Percentiles rank a stretch among this genome's conserved stretches.
Evolutionary conservation across 176 grass and related monocot species (phyloP).

Genomic region (Tillandsia fasciculata): DNA sequence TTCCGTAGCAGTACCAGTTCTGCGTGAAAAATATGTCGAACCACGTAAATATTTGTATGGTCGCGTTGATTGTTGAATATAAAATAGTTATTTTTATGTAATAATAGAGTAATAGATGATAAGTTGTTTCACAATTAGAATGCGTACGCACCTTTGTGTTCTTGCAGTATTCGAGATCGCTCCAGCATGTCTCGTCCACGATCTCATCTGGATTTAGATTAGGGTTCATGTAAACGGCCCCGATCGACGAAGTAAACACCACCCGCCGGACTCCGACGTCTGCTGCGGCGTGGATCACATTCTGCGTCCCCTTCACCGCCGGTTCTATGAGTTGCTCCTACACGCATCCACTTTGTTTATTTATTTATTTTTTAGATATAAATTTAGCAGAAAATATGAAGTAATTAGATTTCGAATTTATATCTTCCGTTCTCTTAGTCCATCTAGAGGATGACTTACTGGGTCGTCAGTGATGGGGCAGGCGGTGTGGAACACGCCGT

Average conservation of each 20-base stretch:
- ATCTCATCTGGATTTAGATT: conserved; percentile 23
- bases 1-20: conserved; percentile 92
- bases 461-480: conserved; percentile 55
- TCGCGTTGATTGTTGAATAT: background rate
- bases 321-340: conserved; percentile 78
- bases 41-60: background rate
- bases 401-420: background rate
- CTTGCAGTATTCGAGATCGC: conserved; percentile 83
- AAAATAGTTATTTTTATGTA: no score
- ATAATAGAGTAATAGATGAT: no score
- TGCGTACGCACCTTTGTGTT: conserved; percentile 35
- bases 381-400: background rate
- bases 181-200: conserved; percentile 76
- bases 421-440: no score
- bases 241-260: conserved; percentile 76
- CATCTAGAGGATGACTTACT: conserved; percentile 6
- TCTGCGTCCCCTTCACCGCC: conserved; percentile 43
- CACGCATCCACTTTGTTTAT: background rate
- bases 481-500: conserved; percentile 56
- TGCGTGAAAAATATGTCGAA: background rate
- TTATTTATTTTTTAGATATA: background rate
- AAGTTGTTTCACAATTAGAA: background rate
- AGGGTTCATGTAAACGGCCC: conserved; percentile 80
- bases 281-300: conserved; percentile 45
- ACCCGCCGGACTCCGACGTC: conserved; percentile 45